Conservation (phyloP, 192 early-diverging fungal genomes). For the Podila verticillata region DNA sequence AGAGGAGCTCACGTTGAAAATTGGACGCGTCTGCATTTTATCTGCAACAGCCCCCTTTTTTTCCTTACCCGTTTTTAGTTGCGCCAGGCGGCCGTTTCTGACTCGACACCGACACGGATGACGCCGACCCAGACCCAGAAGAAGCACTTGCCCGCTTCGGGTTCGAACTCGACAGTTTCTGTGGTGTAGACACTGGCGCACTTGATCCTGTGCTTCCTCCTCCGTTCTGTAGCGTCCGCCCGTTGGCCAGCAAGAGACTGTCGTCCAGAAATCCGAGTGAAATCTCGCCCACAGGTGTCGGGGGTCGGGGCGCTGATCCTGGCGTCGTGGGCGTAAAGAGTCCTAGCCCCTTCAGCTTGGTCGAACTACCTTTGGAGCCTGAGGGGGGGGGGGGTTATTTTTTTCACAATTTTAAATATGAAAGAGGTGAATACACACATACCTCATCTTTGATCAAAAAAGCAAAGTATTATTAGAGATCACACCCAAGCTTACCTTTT, state of each 20-base stretch:
- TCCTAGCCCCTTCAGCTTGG: constrained; percentile 36
- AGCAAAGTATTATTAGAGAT: too few species aligned
- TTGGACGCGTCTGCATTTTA: neutral
- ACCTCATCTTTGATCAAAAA: too few species aligned
- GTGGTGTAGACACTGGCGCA: neutral
- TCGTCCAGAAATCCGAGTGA: constrained; percentile 39
- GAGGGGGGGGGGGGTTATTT: too few species aligned
- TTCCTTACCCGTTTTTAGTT: constrained; percentile 50
- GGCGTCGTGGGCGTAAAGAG: constrained; percentile 16
- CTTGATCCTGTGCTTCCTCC: constrained; percentile 6
- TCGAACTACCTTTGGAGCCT: constrained; percentile 29
- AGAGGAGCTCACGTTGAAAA: neutral
- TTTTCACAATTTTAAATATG: neutral
- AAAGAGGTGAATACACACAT: too few species aligned
- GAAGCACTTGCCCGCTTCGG: constrained; percentile 20
- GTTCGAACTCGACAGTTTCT: constrained; percentile 47
- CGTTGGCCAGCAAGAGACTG: constrained; percentile 34
- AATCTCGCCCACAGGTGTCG: constrained; percentile 42
- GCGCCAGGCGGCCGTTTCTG: constrained; percentile 39
- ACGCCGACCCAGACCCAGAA: constrained; percentile 6
- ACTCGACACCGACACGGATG: constrained; percentile 8
- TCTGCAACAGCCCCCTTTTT: too few species aligned
- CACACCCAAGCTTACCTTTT: constrained; percentile 20
- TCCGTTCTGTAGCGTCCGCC: constrained; percentile 40
- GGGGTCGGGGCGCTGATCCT: constrained; percentile 2